Percentiles rank a stretch among this genome's conserved stretches.
phyloP scores from a whole-genome alignment of 2,329 filamentous ascomycete species.

The Proliferodiscus dingleyae region DNA sequence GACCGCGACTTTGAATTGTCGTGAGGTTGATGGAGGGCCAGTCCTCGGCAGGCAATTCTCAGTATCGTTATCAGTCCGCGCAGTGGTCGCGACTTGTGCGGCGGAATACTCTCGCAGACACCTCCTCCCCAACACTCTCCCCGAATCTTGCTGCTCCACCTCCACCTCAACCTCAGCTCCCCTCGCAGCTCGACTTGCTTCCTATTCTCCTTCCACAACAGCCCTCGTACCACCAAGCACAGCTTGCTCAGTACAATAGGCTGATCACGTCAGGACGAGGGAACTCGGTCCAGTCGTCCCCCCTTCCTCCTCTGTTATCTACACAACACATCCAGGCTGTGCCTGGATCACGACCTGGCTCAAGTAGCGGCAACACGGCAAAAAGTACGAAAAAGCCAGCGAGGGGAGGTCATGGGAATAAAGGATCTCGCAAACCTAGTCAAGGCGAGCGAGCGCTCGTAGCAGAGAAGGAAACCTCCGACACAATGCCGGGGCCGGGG shows the following conservation, averaged over 20 bases:
- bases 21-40: conserved; percentile 34
- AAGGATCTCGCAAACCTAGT: conserved; percentile 49
- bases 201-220: conserved; percentile 56
- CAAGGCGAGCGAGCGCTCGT: conserved; percentile 59
- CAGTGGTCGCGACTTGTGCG: conserved; percentile 33
- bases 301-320: conserved; percentile 51
- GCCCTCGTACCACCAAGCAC: conserved; percentile 54
- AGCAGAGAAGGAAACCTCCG: conserved; percentile 49
- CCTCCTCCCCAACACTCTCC: conserved; percentile 17
- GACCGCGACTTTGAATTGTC: conserved; percentile 17
- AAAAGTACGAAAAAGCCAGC: conserved; percentile 45
- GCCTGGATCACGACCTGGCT: conserved; percentile 46
- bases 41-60: conserved; percentile 27
- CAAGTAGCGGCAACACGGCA: conserved; percentile 38
- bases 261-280: conserved; percentile 49
- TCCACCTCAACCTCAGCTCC: conserved; percentile 28
- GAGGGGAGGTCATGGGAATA: conserved; percentile 52
- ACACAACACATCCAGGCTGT: conserved; percentile 52
- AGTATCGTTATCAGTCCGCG: conserved; percentile 33
- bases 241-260: conserved; percentile 61
- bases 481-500: conserved; percentile 29
- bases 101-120: conserved; percentile 30
- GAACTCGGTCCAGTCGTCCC: conserved; percentile 51
- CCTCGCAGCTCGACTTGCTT: conserved; percentile 48
- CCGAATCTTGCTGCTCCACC: conserved; percentile 25